Base-by-base conservation (phyloP, 78 protist species). In the slime mould (Dictyostelium discoideum) region DNA sequence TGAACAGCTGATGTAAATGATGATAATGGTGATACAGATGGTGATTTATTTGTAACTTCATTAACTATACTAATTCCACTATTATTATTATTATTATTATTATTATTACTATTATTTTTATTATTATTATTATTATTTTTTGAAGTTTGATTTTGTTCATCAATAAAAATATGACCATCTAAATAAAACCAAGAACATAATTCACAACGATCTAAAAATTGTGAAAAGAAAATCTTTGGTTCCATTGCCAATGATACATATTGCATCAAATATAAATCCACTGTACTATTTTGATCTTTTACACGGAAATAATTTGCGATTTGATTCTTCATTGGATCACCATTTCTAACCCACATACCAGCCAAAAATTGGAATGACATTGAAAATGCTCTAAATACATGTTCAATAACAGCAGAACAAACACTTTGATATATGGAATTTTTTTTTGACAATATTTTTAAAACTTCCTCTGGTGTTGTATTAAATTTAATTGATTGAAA, bases 291-390 rank as follows among this genome's bases (percentile, higher is more conserved):
- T 44, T 50, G 24, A 87, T 39, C 65, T 32, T 84, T 39, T 77
- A 22, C 24, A 16, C 39, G 60, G 13, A 40, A 10, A 60, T 87
- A 87, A 46, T 32, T 78, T 3, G 20, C 2, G 14, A 69, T 24
- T n/a, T 78, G 84, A 14, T 44, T 24, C 11, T 18, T 37, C 1
- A 87, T 24, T 0, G 85, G 42, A 9, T 57, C 48, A 11, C 93
- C 93, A 60, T 87, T 87, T 54, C 93, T 18, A 16, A 87, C 85
- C 85, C 85, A 87, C n/a, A 42, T 20, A 1, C 85, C 85, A 78
- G 82, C 78, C 2, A 40, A 10, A 11, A 26, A n/a, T 67, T 57
- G 72, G 2, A 44, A 16, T 20, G 65, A n/a, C 50, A 87, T 57
- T 57, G 65, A 84, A 20, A 60, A 24, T 2, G 80, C 20, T 18